Conservation (phyloP, 1,284 basidiomycete species). For the Stereum hirsutum region DNA sequence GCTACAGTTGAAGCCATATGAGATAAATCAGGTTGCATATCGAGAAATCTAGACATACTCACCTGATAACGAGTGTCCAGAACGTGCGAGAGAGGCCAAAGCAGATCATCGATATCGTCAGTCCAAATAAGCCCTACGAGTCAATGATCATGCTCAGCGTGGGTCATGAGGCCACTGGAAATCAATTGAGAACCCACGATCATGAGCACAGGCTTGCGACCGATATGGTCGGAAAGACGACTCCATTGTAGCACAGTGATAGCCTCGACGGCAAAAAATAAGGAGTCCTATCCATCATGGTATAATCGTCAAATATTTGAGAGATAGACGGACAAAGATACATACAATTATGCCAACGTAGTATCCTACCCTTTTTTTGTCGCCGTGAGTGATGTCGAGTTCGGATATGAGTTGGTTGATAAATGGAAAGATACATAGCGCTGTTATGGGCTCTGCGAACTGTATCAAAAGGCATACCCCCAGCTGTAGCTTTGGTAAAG, state of each 20-base stretch:
- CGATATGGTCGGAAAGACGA: conserved; percentile 46
- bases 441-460: conserved; percentile 44
- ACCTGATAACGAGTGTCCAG: conserved; percentile 28
- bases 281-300: conserved; percentile 34
- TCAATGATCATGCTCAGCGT: too few species aligned
- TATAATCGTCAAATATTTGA: neutral
- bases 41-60: too few species aligned
- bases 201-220: conserved; percentile 47
- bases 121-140: conserved; percentile 38
- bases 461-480: conserved; percentile 37
- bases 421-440: conserved; percentile 50
- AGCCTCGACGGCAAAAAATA: conserved; percentile 51
- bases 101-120: conserved; percentile 40
- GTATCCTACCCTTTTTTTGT: conserved; percentile 51
- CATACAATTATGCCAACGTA: conserved; percentile 53
- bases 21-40: too few species aligned
- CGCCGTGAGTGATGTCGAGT: conserved; percentile 45
- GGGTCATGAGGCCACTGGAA: too few species aligned
- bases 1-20: conserved; percentile 8
- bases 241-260: conserved; percentile 55
- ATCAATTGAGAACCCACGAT: too few species aligned
- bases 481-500: conserved; percentile 50
- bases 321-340: conserved; percentile 6
- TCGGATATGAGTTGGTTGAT: conserved; percentile 53
- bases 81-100: conserved; percentile 50